Base-by-base conservation (phyloP, 305 asterid species). In the Fraxinus xanthoxyloides region DNA sequence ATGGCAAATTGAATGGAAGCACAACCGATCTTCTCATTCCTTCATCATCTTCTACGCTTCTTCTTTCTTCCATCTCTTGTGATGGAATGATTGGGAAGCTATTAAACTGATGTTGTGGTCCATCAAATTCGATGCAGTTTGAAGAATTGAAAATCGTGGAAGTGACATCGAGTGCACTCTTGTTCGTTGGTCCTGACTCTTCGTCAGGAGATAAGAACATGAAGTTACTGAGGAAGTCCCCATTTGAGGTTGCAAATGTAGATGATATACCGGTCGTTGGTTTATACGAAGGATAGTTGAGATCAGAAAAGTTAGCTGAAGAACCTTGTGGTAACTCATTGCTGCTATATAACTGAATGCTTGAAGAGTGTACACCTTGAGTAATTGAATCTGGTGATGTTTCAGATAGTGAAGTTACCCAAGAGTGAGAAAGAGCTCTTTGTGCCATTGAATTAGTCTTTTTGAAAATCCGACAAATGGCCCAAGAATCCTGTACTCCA, bases 381-480 rank as follows among this genome's bases (percentile, higher is more conserved):
- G 73, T 69, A 86, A 86, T 91, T 56, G 89, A 74, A n/a, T 90
- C 92, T 0, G 88, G 72, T 19, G 93, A 83, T 59, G 88, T 80
- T 82, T 87, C 93, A 2, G 91, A n/a, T 23, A 89, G 38, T 1
- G 93, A 88, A 28, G 87, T 69, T n/a, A 87, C 59, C 92, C 92
- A 92, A 1, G 90, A 7, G 36, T 89, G 90, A n/a, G 96, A 83
- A 46, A 94, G 88, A 23, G 92, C 90, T 78, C 96, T 80, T 9
- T 91, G 92, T 77, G 97, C 92, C 15, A 84, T 79, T 17, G 97
- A 92, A 61, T 61, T 91, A 0, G 90, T 87, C 88, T 94, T 94
- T 87, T 94, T 92, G 90, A 94, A 94, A 61, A 94, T 94, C 89
- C 97, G 88, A 85, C 98, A 94, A 35, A 94, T 94, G 36, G 97